These are phyloP conservation scores for Saposhnikovia divaricata DNA, from an alignment of 129 eudicot genomes.

Conservation along the genomic window DNA sequence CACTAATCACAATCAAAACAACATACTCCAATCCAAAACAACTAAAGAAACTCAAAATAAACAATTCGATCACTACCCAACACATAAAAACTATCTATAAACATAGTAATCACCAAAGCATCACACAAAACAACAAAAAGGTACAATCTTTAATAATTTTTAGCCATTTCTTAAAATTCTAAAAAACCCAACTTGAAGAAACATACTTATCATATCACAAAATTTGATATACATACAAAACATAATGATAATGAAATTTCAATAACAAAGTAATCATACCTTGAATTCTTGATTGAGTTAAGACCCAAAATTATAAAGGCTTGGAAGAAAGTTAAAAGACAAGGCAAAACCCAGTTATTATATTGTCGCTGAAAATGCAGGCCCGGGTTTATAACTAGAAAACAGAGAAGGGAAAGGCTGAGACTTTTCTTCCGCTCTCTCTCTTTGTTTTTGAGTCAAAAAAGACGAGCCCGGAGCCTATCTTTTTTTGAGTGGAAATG, in stretches of 20 bases:
- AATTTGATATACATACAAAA: neutral
- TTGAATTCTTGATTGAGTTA: neutral
- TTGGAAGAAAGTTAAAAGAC: neutral
- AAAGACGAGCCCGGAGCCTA: slow-evolving; percentile 3
- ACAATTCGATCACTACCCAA: neutral
- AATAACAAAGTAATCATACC: neutral
- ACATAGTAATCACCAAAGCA: too few relatives aligned
- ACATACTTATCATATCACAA: neutral
- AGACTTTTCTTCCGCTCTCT: slow-evolving; percentile 6
- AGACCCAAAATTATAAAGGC: neutral
- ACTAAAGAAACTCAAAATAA: too few relatives aligned
- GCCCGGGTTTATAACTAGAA: neutral
- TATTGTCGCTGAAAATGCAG: neutral
- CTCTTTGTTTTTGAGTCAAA: neutral
- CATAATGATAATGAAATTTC: neutral
- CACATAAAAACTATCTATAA: too few relatives aligned
- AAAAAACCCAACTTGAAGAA: neutral
- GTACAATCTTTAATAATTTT: too few relatives aligned
- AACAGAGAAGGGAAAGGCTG: neutral
- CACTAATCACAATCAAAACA: too few relatives aligned
- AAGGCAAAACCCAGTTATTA: neutral
- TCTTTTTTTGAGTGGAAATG: neutral
- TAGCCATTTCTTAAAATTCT: too few relatives aligned
- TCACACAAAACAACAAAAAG: too few relatives aligned
- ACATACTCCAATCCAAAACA: too few relatives aligned